Base-by-base conservation (phyloP, 805 yeast species). In the Ogataea methylovora region DNA sequence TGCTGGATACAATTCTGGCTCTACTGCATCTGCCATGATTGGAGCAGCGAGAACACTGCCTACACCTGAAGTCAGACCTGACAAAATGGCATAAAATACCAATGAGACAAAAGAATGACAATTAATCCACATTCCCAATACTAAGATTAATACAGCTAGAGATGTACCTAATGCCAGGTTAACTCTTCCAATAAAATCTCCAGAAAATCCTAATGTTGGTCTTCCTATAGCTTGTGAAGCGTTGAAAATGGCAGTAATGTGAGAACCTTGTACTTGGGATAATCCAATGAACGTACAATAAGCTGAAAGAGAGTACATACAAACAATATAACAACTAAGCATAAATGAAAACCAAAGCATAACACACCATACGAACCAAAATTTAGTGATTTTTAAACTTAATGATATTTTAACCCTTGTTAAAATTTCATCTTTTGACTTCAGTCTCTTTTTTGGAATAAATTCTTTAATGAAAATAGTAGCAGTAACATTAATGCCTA, bases 221-320 rank as follows among this genome's bases (percentile, higher is more conserved):
- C 79, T 57, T 5, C 78, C 78, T 12, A 71, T 39, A 5, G 61
- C 54, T 45, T 73, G 78, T 0, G 65, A 60, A 8, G 65, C 60
- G 39, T 69, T 71, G 36, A 70, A 46, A 9, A 66, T 55, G 1
- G 73, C 73, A 3, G 71, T 64, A 24, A 67, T 44, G 18, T 58
- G 54, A 9, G 76, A 61, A 16, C 71, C 74, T 34, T 71, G 63
- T 19, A 54, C 49, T 9, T 58, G 36, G 0, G 68, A 40, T 30
- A 63, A 46, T 0, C 86, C 87, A 22, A 67, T 48, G 17, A 68
- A 58, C 11, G 58, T 60, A 2, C 71, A 68, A 45, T 61, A 72
- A 20, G 72, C 60, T 4, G 75, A 56, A 23, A 72, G 38, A 4
- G 77, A 67, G 43, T 61, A 72, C 4, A 72, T 48, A 49, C 66